A percentile compares a stretch with the other conserved stretches of the same genome.
Conservation (phyloP, 1,139 yeast genomes). For the Lipomyces yarrowii region DNA sequence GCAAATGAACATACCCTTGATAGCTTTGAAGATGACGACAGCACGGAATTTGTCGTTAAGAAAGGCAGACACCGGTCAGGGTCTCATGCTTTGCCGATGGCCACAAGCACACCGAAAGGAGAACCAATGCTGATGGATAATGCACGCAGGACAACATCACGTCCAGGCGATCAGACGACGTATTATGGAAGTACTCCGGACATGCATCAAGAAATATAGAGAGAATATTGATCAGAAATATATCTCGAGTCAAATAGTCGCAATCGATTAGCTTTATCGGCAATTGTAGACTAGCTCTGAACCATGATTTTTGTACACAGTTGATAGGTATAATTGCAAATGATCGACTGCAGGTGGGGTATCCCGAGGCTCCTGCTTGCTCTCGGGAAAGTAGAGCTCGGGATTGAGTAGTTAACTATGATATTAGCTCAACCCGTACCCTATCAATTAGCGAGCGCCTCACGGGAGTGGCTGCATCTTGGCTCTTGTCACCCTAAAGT, state of each 20-base stretch:
- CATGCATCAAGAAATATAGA: neutral
- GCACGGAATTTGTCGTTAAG: neutral
- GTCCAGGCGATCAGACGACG: neutral
- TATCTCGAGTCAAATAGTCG: neutral
- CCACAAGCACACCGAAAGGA: conserved; percentile 1
- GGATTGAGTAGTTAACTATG: too few relatives aligned
- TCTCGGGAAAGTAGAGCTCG: too few relatives aligned
- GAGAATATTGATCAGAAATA: neutral
- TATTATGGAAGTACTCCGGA: conserved; percentile 1
- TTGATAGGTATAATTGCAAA: too few relatives aligned
- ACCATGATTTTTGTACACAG: too few relatives aligned
- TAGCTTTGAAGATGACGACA: neutral
- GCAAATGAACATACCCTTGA: neutral
- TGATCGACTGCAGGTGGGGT: too few relatives aligned
- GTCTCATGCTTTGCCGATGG: neutral
- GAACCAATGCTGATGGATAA: neutral
- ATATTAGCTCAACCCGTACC: too few relatives aligned
- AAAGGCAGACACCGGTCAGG: neutral
- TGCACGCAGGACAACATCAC: neutral
- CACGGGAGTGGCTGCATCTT: too few relatives aligned
- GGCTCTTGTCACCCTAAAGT: too few relatives aligned
- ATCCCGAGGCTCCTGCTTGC: too few relatives aligned
- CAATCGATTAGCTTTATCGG: neutral
- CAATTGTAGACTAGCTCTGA: neutral
- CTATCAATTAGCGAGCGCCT: too few relatives aligned